These are phyloP conservation scores for Linnemannia zychae DNA, from an alignment of 192 early-diverging fungal species.

Conservation along the genomic window DNA sequence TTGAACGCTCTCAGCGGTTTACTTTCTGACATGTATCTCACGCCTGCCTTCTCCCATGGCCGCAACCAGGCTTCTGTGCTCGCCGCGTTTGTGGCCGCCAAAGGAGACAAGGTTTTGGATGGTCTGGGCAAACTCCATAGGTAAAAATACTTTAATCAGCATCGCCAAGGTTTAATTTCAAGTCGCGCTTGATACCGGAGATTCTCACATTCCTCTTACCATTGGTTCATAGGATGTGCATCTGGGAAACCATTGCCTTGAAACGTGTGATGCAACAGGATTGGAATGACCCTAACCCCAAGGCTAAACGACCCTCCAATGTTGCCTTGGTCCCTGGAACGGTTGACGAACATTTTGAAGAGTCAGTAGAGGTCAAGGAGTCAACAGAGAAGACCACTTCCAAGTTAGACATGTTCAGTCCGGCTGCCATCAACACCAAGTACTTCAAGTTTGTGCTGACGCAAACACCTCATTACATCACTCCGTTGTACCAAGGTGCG, in stretches of 20 bases:
- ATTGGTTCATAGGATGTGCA: slow-evolving; percentile 59
- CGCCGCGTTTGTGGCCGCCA: slow-evolving; percentile 67
- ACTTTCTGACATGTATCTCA: slow-evolving; percentile 78
- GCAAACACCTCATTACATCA: slow-evolving; percentile 74
- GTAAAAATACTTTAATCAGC: slow-evolving; percentile 45
- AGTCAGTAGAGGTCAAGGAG: slow-evolving; percentile 26
- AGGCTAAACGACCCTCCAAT: slow-evolving; percentile 50
- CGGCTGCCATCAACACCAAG: slow-evolving; percentile 72
- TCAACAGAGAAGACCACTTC: slow-evolving; percentile 11
- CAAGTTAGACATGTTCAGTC: slow-evolving; percentile 64
- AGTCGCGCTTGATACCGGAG: neutral
- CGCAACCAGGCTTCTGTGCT: slow-evolving; percentile 71
- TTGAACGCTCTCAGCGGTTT: slow-evolving; percentile 75
- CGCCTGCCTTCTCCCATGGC: slow-evolving; percentile 73
- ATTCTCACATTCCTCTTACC: neutral
- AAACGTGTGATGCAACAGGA: slow-evolving; percentile 68
- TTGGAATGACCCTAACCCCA: slow-evolving; percentile 72
- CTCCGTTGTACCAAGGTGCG: slow-evolving; percentile 77
- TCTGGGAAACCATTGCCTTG: slow-evolving; percentile 75
- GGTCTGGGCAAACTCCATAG: slow-evolving; percentile 74
- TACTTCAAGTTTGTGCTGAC: slow-evolving; percentile 74
- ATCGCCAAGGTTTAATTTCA: neutral
- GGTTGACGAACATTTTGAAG: slow-evolving; percentile 45
- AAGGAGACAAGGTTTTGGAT: slow-evolving; percentile 63
- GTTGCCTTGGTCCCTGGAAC: slow-evolving; percentile 36